Percentiles rank a stretch among this genome's conserved stretches.
Conservation (phyloP, 805 yeast species). For the Cyberlindnera maritima region DNA sequence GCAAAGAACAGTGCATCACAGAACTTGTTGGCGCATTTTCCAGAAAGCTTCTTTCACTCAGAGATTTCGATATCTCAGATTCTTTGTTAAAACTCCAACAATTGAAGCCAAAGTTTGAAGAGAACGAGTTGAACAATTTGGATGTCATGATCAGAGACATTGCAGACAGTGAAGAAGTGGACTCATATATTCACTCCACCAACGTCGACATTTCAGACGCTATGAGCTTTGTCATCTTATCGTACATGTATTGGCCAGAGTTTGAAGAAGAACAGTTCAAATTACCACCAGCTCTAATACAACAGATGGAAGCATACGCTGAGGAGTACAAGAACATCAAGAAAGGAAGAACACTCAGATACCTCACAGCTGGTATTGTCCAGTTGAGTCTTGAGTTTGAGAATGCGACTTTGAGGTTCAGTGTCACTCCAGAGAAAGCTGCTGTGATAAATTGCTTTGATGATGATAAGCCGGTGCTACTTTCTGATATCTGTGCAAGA, state of each 20-base stretch:
- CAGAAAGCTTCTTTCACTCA: constrained; percentile 40
- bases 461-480: constrained; percentile 26
- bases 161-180: constrained; percentile 48
- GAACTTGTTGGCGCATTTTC: constrained; percentile 67
- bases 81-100: constrained; percentile 44
- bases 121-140: constrained; percentile 58
- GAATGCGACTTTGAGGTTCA: constrained; percentile 38
- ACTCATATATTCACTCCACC: constrained; percentile 33
- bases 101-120: constrained; percentile 64
- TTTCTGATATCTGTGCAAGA: constrained; percentile 30
- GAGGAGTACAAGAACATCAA: constrained; percentile 42
- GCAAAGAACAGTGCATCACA: constrained; percentile 60
- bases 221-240: constrained; percentile 61
- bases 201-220: constrained; percentile 21
- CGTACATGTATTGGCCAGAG: constrained; percentile 80
- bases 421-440: constrained; percentile 71
- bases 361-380: constrained; percentile 60
- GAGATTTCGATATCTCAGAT: constrained; percentile 38
- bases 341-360: constrained; percentile 55
- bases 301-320: constrained; percentile 43
- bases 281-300: constrained; percentile 43
- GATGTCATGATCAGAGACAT: constrained; percentile 86
- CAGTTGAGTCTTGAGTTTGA: constrained; percentile 55
- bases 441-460: constrained; percentile 54
- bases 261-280: constrained; percentile 31